Conservation (phyloP, 495 filamentous ascomycete species). For the Penicillium simplicissimum region DNA sequence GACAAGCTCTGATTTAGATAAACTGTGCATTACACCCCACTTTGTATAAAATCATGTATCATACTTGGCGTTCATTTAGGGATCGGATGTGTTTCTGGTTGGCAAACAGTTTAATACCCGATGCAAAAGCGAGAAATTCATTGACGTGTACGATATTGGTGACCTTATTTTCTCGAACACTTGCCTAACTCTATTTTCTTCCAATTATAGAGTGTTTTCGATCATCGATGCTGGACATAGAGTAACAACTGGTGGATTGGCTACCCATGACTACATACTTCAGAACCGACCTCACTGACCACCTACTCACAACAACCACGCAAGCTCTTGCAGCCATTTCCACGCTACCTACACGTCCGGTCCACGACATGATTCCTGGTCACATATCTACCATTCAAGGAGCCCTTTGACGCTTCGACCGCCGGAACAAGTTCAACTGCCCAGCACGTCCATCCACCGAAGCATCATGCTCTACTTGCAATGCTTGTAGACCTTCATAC, state of each 20-base stretch:
- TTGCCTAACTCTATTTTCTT: not conserved
- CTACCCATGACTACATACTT: not conserved
- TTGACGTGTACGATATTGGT: not conserved
- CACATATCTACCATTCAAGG: not conserved
- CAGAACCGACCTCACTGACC: not conserved
- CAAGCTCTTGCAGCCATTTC: not conserved
- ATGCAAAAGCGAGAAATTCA: not conserved
- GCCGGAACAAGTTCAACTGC: not conserved
- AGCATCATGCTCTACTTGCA: not conserved
- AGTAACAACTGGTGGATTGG: not conserved
- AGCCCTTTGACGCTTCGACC: not conserved
- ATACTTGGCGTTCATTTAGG: constrained; percentile 24
- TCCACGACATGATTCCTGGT: not conserved
- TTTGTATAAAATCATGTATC: constrained; percentile 28
- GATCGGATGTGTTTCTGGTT: constrained; percentile 14
- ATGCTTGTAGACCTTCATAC: constrained; percentile 2
- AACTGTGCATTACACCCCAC: constrained; percentile 22
- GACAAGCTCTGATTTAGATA: constrained; percentile 75
- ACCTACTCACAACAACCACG: not conserved
- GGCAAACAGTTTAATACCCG: constrained; percentile 12
- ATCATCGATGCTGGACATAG: not conserved
- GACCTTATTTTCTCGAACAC: not conserved
- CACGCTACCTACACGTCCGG: not conserved
- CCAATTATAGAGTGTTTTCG: not conserved
- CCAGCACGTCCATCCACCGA: not conserved